Evolutionary conservation across 1,284 basidiomycete species (phyloP), one percentile per base, ranked within the genome.

Genomic region (Cutaneotrichosporon spelunceum): DNA sequence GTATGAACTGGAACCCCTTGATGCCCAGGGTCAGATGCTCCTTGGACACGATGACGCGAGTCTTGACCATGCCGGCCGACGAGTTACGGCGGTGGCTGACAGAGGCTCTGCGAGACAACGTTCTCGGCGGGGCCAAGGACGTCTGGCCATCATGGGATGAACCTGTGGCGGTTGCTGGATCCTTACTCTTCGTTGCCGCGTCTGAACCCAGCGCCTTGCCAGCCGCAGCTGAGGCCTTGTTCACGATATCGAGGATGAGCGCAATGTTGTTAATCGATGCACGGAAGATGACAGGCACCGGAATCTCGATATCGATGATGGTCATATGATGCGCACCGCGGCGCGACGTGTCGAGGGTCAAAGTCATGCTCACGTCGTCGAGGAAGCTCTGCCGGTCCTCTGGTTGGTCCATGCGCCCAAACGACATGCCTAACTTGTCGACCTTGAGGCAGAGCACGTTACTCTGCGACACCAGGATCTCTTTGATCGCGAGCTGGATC

Each of bases 231-330:
- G 92, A 82, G 0, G 93, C 96, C 70, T 89, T 93, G 75, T 93
- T 93, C 70, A 90, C 84, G 63, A 99, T 97, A 9, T 89, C 84
- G 54, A 85, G 87, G 68, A 99, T 96, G 68, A 99, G 84, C 70
- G 87, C 86, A 71, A 99, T 91, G 76, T 99, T 95, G 36, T 91
- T 85, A 72, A 93, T 90, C 0, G 94, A 97, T 13, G 93, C 91
- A 27, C 96, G 86, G 78, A 99, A 88, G 56, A 95, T 85, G 69
- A 98, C 84, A 1, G 94, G 87, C 67, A 84, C 81, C 3, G 89
- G 89, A 14, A 87, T 81, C n/a, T 85, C 83, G 26, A 95, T 76
- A 73, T 97, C 93, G 63, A 98, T 88, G 70, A 84, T 92, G 8
- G 90, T 89, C 80, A 88, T 87, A 68, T 90, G 87, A 58, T 90